Percentiles rank a stretch among this genome's conserved stretches.
Conservation (phyloP, 805 yeast genomes). For the Saccharomycopsis sp. region DNA sequence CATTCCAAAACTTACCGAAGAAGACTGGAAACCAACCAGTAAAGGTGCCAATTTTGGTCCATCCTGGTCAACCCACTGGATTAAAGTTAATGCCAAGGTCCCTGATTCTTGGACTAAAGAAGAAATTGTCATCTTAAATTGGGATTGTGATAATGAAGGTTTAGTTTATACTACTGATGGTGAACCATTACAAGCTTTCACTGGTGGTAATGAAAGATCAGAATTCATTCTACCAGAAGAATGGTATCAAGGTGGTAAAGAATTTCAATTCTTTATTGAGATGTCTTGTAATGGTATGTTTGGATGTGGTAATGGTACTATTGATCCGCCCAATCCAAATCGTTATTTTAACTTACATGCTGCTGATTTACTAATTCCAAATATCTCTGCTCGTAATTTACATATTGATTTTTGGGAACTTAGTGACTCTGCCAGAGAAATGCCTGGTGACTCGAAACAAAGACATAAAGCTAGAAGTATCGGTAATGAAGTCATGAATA, state of each 20-base stretch:
- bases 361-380: slow-evolving; percentile 78
- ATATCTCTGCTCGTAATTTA: slow-evolving; percentile 67
- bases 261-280: slow-evolving; percentile 70
- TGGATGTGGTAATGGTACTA: slow-evolving; percentile 57
- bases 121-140: slow-evolving; percentile 55
- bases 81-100: slow-evolving; percentile 52
- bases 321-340: slow-evolving; percentile 62
- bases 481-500: slow-evolving; percentile 75
- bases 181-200: slow-evolving; percentile 68
- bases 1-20: slow-evolving; percentile 34
- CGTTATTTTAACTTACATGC: slow-evolving; percentile 53
- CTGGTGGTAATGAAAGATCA: slow-evolving; percentile 75
- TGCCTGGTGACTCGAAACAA: slow-evolving; percentile 67
- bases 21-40: slow-evolving; percentile 43
- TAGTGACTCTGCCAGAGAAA: slow-evolving; percentile 85
- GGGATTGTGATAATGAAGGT: slow-evolving; percentile 86
- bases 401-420: slow-evolving; percentile 78
- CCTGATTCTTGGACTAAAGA: slow-evolving; percentile 42
- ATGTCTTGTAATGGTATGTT: slow-evolving; percentile 93
- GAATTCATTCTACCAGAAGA: slow-evolving; percentile 57
- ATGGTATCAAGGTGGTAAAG: slow-evolving; percentile 38
- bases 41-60: slow-evolving; percentile 84
- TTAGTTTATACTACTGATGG: slow-evolving; percentile 62
- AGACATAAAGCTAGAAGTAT: slow-evolving; percentile 72
- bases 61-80: slow-evolving; percentile 97